Base-by-base conservation (phyloP, 352 stramenopile genomes). In the Sclerospora graminicola region DNA sequence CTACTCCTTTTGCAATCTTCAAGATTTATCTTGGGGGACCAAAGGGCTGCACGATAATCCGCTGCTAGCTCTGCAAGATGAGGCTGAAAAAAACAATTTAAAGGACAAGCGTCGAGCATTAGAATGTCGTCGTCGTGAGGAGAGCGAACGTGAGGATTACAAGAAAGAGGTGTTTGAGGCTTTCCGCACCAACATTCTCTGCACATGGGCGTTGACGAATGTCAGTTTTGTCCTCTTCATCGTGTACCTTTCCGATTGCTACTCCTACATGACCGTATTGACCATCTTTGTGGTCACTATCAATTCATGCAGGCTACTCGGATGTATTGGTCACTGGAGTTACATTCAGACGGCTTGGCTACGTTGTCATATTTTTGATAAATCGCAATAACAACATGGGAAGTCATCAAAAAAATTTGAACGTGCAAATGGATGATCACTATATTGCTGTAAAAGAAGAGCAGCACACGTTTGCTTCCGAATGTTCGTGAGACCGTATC, bases 1-100 rank as follows among this genome's bases (percentile, higher is more conserved):
- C 46, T 94, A 92, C 72, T 89, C 78, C 40, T 92, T 90, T 57
- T 93, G 76, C 46, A 91, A 92, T 61, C 59, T 94, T 20, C 80
- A 94, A 26, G 75, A 94, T 42, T 59, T 94, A 38, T 90, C 75
- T 10, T 94, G 82, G 82, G 82, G 82, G 6, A 94, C 79, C 0
- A 89, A 88, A 37, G 82, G 82, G 0, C 48, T 90, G 23, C 49
- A 61, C 20, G 54, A 76, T 18, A 74, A 86, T 33, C 73, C 75
- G n/a, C 36, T 69, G 11, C 54, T 66, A 0, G 45, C 46, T 1
- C 48, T 54, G 0, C 39, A 60, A 1, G 74, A 88, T 23, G 72
- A 88, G 21, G 63, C 65, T 0, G 78, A 86, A 31, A 86, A 85
- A 34, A 70, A 73, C 0, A 69, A 92, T 48, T 93, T 88, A 43